A percentile compares a stretch with the other conserved stretches of the same genome.
These are phyloP conservation scores for Neonectria punicea DNA, from an alignment of 2,329 filamentous ascomycete genomes.

Conservation along the genomic window DNA sequence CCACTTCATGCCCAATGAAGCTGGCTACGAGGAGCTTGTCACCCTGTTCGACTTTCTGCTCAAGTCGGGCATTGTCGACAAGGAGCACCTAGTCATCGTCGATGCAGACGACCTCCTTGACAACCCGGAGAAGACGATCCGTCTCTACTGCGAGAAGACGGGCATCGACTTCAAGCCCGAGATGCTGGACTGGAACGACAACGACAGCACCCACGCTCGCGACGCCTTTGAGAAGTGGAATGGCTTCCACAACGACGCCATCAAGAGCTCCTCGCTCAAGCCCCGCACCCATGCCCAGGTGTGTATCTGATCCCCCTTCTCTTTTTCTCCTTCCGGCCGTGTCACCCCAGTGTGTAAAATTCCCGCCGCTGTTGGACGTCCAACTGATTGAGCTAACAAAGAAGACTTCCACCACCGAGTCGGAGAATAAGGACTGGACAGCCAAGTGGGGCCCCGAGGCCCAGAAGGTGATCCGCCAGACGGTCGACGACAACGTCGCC, in stretches of 20 bases:
- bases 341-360: conserved; percentile 34
- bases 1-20: conserved; percentile 87
- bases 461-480: conserved; percentile 74
- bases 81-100: conserved; percentile 81
- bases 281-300: conserved; percentile 73
- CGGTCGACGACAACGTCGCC: conserved; percentile 75
- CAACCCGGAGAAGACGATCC: conserved; percentile 78
- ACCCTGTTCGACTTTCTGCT: conserved; percentile 87
- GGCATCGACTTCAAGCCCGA: conserved; percentile 78
- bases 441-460: conserved; percentile 79
- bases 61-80: conserved; percentile 75
- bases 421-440: conserved; percentile 77
- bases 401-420: conserved; percentile 71
- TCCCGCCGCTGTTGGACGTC: conserved; percentile 36
- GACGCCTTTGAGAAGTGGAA: conserved; percentile 95
- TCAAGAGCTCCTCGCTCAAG: conserved; percentile 81
- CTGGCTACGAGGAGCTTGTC: conserved; percentile 89
- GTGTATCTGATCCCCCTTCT: conserved; percentile 44
- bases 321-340: conserved; percentile 28
- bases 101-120: conserved; percentile 96
- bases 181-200: conserved; percentile 88
- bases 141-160: conserved; percentile 83
- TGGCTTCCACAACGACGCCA: conserved; percentile 95
- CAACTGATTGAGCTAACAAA: conserved; percentile 50
- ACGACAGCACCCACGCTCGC: conserved; percentile 77